Evolutionary conservation across 169 alveolate genomes (phyloP).

Genomic region (Plasmodium reichenowi): DNA sequence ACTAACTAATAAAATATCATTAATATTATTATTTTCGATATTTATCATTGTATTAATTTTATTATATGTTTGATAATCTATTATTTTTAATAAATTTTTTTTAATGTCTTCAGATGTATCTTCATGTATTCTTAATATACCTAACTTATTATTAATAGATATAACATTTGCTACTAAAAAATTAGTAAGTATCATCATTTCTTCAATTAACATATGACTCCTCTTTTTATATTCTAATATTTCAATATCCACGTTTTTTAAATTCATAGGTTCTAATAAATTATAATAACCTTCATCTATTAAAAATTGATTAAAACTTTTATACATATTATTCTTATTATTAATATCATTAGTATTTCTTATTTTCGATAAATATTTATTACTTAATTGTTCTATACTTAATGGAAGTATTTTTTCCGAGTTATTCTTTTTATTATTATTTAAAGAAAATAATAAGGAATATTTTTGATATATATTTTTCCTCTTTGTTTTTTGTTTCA

Average conservation of each 20-base stretch:
- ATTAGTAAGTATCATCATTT: conserved; percentile 87
- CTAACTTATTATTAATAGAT: conserved; percentile 69
- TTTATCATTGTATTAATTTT: conserved; percentile 28
- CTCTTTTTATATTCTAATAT: conserved; percentile 68
- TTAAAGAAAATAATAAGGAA: conserved; percentile 28
- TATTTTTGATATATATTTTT: conserved; percentile 27
- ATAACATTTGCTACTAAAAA: conserved; percentile 84
- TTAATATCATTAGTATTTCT: not conserved
- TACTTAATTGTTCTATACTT: conserved; percentile 17
- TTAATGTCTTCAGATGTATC: conserved; percentile 82
- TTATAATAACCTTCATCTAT: not conserved
- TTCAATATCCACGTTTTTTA: conserved; percentile 33
- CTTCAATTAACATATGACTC: conserved; percentile 88
- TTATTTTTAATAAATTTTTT: conserved; percentile 57
- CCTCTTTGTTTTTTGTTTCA: conserved; percentile 48
- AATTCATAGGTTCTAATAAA: conserved; percentile 58
- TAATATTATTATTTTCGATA: conserved; percentile 20
- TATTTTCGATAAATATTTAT: not conserved
- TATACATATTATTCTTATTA: not conserved
- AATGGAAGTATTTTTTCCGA: conserved; percentile 10
- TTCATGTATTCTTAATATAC: conserved; percentile 83
- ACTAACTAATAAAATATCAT: conserved; percentile 65
- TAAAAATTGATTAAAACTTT: conserved; percentile 9
- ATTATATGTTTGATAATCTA: conserved; percentile 62
- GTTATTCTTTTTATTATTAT: not conserved